Base-by-base conservation (phyloP, 768 basidiomycete species). In the Tulasnella sp. region DNA sequence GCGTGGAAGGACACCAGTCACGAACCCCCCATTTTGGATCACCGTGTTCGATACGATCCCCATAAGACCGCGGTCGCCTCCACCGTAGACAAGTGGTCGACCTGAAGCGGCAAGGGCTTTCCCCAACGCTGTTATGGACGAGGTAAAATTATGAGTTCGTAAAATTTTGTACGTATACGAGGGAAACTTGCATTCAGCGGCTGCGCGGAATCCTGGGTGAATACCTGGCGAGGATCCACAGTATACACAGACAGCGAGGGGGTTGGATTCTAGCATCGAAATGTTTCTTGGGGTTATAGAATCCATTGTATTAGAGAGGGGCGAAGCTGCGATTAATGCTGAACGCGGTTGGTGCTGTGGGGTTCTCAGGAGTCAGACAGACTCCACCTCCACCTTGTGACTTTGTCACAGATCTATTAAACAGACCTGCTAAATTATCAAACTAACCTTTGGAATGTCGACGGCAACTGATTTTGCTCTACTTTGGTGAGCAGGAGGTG, bases 11-110 rank as follows among this genome's bases (percentile, higher is more conserved):
- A 98, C 86, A 4, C 96, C 96, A 6, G 90, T 92, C 36, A 93
- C 93, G 58, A 88, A 86, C 0, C 95, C 94, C 12, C 93, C 92
- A 3, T 86, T 86, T 80, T 91, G 87, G 10, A 93, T 86, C 0
- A 89, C 92, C 0, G 92, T 86, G 18, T 87, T 86, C 0, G 94
- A 93, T 12, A 96, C 91, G 71, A 89, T 84, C 81, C 96, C 96
- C 96, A 98, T 98, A 81, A 97, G 88, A 1, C 96, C 96, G 62
- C 88, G 87, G 27, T 88, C 87, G 0, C 95, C 96, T 9, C 96
- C 96, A 2, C 96, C 96, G 83, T 98, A 98, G 2, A 98, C 89
- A 19, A 98, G 87, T 4, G 91, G 89, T 3, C 92, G 87, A 0
- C 88, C 86, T 21, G 88, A 85, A 10, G 85, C 84, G 3, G 91